Evolutionary conservation across 1,284 basidiomycete species (phyloP).

Genomic region (Austroboletus olivaceoglutinosus): DNA sequence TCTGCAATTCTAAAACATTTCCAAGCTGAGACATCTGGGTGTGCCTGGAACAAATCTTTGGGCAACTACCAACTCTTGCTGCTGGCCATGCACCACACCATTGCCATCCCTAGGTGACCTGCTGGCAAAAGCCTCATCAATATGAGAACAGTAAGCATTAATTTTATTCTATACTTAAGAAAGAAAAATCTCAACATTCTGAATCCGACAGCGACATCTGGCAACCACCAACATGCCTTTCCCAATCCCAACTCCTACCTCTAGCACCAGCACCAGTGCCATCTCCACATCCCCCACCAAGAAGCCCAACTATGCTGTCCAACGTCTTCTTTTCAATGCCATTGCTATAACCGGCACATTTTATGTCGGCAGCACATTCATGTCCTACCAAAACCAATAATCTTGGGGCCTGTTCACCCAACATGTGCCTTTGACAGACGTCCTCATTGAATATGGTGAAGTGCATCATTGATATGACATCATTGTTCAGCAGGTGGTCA

Average conservation of each 20-base stretch:
- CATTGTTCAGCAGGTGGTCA: constrained; percentile 57
- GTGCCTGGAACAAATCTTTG: neutral
- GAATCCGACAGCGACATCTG: constrained; percentile 44
- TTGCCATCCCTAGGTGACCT: constrained; percentile 52
- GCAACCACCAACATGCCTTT: constrained; percentile 38
- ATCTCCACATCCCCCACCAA: constrained; percentile 34
- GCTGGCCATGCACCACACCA: constrained; percentile 54
- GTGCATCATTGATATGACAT: constrained; percentile 74
- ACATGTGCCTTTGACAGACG: constrained; percentile 61
- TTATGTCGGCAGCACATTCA: constrained; percentile 76
- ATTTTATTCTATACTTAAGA: neutral
- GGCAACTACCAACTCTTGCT: neutral
- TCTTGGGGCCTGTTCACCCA: constrained; percentile 84
- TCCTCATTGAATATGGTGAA: constrained; percentile 80
- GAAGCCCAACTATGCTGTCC: constrained; percentile 55
- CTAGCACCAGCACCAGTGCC: constrained; percentile 37
- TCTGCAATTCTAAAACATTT: too few relatives aligned
- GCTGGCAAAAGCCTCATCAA: constrained; percentile 46
- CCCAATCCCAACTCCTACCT: neutral
- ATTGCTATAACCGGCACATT: constrained; percentile 70
- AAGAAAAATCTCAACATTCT: neutral
- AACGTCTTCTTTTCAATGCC: constrained; percentile 56
- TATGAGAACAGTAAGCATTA: constrained; percentile 47
- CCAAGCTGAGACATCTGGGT: neutral
- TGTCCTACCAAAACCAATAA: constrained; percentile 67